Base-by-base conservation (phyloP, 768 basidiomycete genomes). In the Rhizopogon rudus region DNA sequence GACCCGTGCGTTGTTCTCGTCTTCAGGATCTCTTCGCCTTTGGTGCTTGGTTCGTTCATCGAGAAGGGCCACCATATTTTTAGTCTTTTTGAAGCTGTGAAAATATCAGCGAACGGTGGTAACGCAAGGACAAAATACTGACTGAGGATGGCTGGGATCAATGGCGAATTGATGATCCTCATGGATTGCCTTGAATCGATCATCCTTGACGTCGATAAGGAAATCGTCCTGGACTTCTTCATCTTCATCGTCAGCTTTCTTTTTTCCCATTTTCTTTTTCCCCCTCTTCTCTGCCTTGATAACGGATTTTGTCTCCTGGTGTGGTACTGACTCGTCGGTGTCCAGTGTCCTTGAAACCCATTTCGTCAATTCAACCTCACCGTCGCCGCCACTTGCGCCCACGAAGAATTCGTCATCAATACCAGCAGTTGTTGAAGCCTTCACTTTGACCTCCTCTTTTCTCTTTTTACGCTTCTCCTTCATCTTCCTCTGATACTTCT, bases 91-190 rank as follows among this genome's bases (percentile, higher is more conserved):
- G 77, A 89, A 98, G 54, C 94, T 98, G 63, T 20, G 43, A 54
- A 14, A 12, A 25, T 1, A 12, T 45, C 44, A 35, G 37, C n/a
- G 2, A 22, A 25, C 7, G 25, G 31, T 9, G n/a, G 48, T 29
- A 40, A 22, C 28, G 17, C 29, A 14, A 8, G 25, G 5, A 28
- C 6, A 37, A 16, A n/a, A 45, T 9, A 79, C 93, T 60, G 65
- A 97, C 96, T 86, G 91, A 67, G 96, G 93, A 72, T 98, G 91
- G 52, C 83, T 90, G 17, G 97, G 96, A 70, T 99, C 97, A 60
- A 99, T 94, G 0, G 96, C 95, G 60, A 91, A 98, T 33, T 86
- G 81, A 63, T 91, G 85, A 64, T 98, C 88, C 61, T 97, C 92
- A 63, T 93, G 89, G 43, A 98, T 65, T 20, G 81, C 86, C 65